Base-by-base conservation (phyloP, 2,329 filamentous ascomycete genomes). In the Davidsoniella eucalypti region DNA sequence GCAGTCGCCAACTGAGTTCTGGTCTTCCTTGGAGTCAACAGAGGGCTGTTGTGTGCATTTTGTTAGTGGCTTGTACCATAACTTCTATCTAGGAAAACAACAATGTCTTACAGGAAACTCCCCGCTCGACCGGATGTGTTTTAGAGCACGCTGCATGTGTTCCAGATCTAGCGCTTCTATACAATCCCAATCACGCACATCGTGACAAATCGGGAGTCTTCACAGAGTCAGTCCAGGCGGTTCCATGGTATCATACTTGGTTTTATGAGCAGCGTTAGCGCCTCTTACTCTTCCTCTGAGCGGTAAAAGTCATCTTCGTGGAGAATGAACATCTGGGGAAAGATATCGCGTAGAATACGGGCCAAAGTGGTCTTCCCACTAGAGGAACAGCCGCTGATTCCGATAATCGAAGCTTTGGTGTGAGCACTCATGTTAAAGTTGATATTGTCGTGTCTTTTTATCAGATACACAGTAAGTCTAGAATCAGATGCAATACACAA, bases 261-360 rank as follows among this genome's bases (percentile, higher is more conserved):
- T 23, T 23, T 23, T 23, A 23, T 23, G 4, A 41, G 26, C 17
- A 37, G 8, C 23, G 8, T 14, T 9, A 39, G 17, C 42, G 36
- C 16, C 8, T 65, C 72, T 60, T 59, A 85, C 74, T 87, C 73
- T 26, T 73, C 66, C 61, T 96, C 90, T 1, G 84, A 71, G 56
- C 78, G 80, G 68, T 94, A 98, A 63, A 96, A 98, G 65, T 98
- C 92, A 67, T 98, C 92, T 63, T 94, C 80, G 63, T 98, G 92
- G 18, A 98, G 73, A 59, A 96, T 84, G 60, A 87, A 90, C 14
- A 79, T 73, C 56, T 73, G 70, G 7, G 80, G 80, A 59, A 95
- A 87, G 56, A 94, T 80, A 61, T 85, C 79, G 52, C 87, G 80
- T 16, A 98, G 71, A 10, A 95, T 72, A 2, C 90, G 78, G 17